These are phyloP conservation scores for Coemansia sp. DNA, from an alignment of 192 early-diverging fungal genomes.

Conservation along the genomic window DNA sequence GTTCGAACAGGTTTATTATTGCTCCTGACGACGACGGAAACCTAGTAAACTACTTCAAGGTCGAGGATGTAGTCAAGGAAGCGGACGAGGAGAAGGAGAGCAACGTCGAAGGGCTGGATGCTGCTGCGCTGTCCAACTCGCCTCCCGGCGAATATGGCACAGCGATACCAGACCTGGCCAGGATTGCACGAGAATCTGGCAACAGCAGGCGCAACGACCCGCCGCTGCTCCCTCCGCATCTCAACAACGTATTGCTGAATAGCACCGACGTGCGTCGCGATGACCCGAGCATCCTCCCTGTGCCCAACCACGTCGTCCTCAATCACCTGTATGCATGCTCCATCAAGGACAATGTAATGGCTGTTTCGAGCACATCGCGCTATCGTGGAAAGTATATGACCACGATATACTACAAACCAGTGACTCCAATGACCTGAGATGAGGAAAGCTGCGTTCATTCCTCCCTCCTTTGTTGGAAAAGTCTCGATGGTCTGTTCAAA, in stretches of 20 bases:
- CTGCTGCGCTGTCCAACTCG: slow-evolving; percentile 53
- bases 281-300: slow-evolving; percentile 80
- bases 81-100: slow-evolving; percentile 44
- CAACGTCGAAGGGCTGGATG: slow-evolving; percentile 54
- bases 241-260: slow-evolving; percentile 92
- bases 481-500: too few species aligned
- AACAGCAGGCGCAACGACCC: slow-evolving; percentile 60
- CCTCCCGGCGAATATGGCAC: slow-evolving; percentile 67
- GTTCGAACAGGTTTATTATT: slow-evolving; percentile 84
- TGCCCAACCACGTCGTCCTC: slow-evolving; percentile 89
- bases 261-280: slow-evolving; percentile 63
- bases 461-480: too few species aligned
- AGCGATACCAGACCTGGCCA: slow-evolving; percentile 59
- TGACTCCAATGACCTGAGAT: slow-evolving; percentile 8
- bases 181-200: slow-evolving; percentile 35
- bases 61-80: slow-evolving; percentile 63
- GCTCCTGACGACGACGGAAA: slow-evolving; percentile 94
- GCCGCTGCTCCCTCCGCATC: slow-evolving; percentile 87
- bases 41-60: slow-evolving; percentile 92
- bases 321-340: slow-evolving; percentile 97
- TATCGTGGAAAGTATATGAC: slow-evolving; percentile 86
- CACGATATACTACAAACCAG: slow-evolving; percentile 56
- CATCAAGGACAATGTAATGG: slow-evolving; percentile 95
- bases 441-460: too few species aligned
- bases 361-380: slow-evolving; percentile 83